Base-by-base conservation (phyloP, 345 rosid genomes). In the Gossypium bickii region DNA sequence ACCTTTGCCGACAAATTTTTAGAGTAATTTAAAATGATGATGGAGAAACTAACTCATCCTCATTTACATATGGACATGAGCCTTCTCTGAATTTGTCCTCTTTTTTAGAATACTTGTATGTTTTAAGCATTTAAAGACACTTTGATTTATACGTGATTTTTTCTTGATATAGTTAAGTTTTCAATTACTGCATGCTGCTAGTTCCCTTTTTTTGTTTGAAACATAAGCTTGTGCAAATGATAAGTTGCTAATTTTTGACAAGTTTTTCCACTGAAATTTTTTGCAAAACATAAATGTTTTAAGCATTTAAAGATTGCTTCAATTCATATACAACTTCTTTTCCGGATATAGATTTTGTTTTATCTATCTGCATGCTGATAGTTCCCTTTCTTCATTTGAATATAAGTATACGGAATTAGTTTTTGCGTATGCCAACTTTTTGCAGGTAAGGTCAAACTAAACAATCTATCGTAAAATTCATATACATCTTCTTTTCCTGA, bases 121-220 rank as follows among this genome's bases (percentile, higher is more conserved):
- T 41, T n/a, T 64, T n/a, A n/a, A 63, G 67, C 47, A 34, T 38
- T 38, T 38, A 63, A 63, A 34, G 22, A 41, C 43, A 9, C 69
- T 9, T 22, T 3, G 43, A 41, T 64, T 17, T 22, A 57, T 57
- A 57, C 4, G 22, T 20, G 1, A 9, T 57, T 57, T 47, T 57
- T 17, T 2, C 62, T 13, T 22, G 29, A 18, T 57, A 20, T 57
- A 22, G 34, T 20, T 57, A 25, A 9, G 29, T 11, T 41, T 12
- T 64, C 4, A 18, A n/a, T 64, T 3, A 43, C 27, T 17, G 49
- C 49, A 64, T 64, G 69, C 38, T 12, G 15, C 11, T 45, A 12
- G n/a, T 67, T 67, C 53, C 55, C 71, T 27, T 67, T 45, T 17
- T 67, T 45, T 67, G 16, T 45, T 67, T 22, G 34, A 45, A 45